Percentiles rank a stretch among this genome's conserved stretches.
These are phyloP conservation scores for Penicillium digitatum DNA, from an alignment of 2,329 filamentous ascomycete genomes.

Conservation along the genomic window DNA sequence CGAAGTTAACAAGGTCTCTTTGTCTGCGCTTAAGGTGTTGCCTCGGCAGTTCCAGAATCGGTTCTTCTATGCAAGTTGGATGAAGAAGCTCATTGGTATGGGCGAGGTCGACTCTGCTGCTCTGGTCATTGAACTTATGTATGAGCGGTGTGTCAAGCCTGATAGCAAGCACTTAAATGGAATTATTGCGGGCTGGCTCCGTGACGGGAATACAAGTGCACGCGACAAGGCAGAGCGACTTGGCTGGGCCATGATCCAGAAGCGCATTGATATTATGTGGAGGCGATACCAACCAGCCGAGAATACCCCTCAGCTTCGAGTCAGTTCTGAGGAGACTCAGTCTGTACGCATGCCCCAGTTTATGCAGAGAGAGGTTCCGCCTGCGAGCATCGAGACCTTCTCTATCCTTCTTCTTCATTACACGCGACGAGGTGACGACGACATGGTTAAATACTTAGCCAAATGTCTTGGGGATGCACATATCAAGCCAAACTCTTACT, in stretches of 20 bases:
- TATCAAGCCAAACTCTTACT: conserved; percentile 66
- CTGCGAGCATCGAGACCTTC: conserved; percentile 73
- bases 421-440: conserved; percentile 57
- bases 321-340: conserved; percentile 25
- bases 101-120: conserved; percentile 67
- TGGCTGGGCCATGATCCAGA: conserved; percentile 72
- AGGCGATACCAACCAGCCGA: conserved; percentile 28
- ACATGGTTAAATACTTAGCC: conserved; percentile 58
- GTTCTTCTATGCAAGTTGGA: conserved; percentile 84
- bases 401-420: conserved; percentile 71
- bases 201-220: conserved; percentile 55
- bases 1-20: conserved; percentile 47
- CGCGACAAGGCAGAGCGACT: conserved; percentile 62
- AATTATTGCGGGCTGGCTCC: conserved; percentile 72
- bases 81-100: conserved; percentile 74
- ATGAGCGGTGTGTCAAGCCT: conserved; percentile 61
- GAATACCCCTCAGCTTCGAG: conserved; percentile 26
- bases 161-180: conserved; percentile 76
- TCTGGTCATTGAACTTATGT: conserved; percentile 72
- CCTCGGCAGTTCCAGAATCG: conserved; percentile 60
- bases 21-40: conserved; percentile 50
- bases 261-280: conserved; percentile 62
- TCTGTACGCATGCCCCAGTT: conserved; percentile 35
- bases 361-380: conserved; percentile 46
- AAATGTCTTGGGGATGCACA: conserved; percentile 60